phyloP scores from a whole-genome alignment of 352 stramenopile genomes.

The Phytophthora boehmeriae region DNA sequence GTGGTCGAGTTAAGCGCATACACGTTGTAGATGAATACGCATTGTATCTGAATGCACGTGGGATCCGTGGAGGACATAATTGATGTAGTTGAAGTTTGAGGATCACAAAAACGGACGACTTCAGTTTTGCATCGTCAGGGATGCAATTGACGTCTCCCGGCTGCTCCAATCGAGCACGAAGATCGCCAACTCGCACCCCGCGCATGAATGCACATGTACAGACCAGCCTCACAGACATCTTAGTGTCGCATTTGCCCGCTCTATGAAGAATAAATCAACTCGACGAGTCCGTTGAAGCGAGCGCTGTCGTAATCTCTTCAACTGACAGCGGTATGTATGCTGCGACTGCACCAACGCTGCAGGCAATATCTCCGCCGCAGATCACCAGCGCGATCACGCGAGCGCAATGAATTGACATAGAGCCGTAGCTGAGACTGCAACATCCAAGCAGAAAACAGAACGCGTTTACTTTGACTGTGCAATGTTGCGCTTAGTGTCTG shows the following conservation, averaged over 20 bases:
- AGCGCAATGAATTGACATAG: background rate
- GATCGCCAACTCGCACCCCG: background rate
- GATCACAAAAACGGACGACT: slow-evolving; percentile 1
- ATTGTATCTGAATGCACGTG: background rate
- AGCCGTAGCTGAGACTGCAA: background rate
- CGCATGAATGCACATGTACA: background rate
- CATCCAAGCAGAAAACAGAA: slow-evolving; percentile 1
- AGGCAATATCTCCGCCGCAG: background rate
- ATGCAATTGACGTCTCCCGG: background rate
- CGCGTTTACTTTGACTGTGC: background rate
- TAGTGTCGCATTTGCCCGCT: background rate
- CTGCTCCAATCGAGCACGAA: background rate
- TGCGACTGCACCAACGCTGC: background rate
- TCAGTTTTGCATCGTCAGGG: slow-evolving; percentile 1
- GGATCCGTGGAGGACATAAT: too few species aligned
- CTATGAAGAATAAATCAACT: slow-evolving; percentile 7
- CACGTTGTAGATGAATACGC: too few species aligned
- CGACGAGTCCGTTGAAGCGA: slow-evolving; percentile 1
- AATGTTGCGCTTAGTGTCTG: background rate
- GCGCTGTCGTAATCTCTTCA: background rate
- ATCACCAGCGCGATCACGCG: background rate
- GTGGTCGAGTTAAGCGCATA: too few species aligned
- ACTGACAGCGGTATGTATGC: background rate
- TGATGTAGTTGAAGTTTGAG: background rate
- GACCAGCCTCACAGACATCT: background rate